Evolutionary conservation across 1,139 yeast genomes (phyloP).

Genomic region (Blastobotrys proliferans): DNA sequence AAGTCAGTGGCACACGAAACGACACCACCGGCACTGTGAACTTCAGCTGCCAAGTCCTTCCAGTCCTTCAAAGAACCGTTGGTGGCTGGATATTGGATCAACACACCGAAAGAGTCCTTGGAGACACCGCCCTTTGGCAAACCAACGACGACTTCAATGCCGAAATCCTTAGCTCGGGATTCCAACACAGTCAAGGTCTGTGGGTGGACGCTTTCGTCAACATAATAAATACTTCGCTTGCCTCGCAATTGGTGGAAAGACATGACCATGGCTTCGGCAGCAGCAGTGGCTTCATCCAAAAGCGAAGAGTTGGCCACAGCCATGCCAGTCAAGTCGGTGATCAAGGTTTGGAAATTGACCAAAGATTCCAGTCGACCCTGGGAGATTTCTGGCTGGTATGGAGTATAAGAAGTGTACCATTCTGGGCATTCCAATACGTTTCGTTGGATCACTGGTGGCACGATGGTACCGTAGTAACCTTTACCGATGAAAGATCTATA

Average conservation of each 20-base stretch:
- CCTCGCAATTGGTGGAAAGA: conserved; percentile 65
- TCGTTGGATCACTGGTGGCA: conserved; percentile 92
- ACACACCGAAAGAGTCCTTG: conserved; percentile 64
- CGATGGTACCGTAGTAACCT: conserved; percentile 86
- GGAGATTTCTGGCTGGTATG: conserved; percentile 96
- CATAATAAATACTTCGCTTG: conserved; percentile 64
- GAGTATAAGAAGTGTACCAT: conserved; percentile 98
- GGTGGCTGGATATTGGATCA: conserved; percentile 88
- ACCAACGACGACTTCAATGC: conserved; percentile 62
- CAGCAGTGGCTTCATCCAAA: conserved; percentile 96
- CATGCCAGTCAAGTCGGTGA: conserved; percentile 86
- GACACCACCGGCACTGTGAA: conserved; percentile 71
- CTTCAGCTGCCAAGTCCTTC: conserved; percentile 52
- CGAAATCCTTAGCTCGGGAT: conserved; percentile 74
- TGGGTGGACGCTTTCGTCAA: conserved; percentile 73
- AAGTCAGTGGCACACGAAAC: conserved; percentile 86
- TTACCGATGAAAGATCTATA: conserved; percentile 79
- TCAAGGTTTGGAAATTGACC: conserved; percentile 84
- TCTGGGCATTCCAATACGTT: conserved; percentile 90
- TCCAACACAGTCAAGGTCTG: conserved; percentile 78
- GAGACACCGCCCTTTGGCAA: conserved; percentile 41
- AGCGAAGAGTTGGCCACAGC: conserved; percentile 91
- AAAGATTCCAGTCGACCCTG: conserved; percentile 93
- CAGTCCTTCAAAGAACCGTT: conserved; percentile 67
- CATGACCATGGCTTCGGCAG: conserved; percentile 94